phyloP scores from a whole-genome alignment of 352 stramenopile genomes.

The Pythium aquatile region DNA sequence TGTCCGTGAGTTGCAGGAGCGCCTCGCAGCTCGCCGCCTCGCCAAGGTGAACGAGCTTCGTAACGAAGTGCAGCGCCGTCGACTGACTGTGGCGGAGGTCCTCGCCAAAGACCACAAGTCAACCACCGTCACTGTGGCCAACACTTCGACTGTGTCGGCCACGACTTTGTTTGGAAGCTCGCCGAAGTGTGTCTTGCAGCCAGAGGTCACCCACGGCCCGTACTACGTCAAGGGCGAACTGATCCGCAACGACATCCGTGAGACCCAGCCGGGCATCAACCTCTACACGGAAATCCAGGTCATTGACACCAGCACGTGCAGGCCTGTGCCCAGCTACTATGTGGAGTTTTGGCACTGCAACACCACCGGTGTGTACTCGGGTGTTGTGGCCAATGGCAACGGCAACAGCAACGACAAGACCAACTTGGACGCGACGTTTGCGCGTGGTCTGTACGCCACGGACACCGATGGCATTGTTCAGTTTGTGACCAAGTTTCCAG shows the following conservation, averaged over 20 bases:
- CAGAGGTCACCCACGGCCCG: conserved; percentile 11
- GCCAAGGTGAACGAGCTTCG: conserved; percentile 6
- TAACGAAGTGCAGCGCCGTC: not conserved
- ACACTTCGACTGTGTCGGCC: not conserved
- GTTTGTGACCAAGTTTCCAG: conserved; percentile 24
- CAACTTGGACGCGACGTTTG: conserved; percentile 19
- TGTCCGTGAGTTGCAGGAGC: conserved; percentile 5
- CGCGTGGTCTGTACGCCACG: conserved; percentile 12
- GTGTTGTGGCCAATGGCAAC: conserved; percentile 13
- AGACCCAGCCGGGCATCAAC: conserved; percentile 16
- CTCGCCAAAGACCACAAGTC: conserved; percentile 6
- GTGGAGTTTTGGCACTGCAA: conserved; percentile 26
- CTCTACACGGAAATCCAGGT: conserved; percentile 17
- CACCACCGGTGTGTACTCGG: conserved; percentile 23
- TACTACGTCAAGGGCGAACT: conserved; percentile 24
- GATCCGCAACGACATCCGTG: conserved; percentile 18
- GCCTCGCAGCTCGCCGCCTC: conserved; percentile 2
- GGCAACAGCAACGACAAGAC: conserved; percentile 12
- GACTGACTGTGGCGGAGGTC: not conserved
- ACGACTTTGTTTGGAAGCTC: conserved; percentile 4
- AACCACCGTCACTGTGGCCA: not conserved
- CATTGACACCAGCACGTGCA: conserved; percentile 17
- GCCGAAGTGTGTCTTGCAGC: conserved; percentile 10
- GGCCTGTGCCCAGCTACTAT: conserved; percentile 12
- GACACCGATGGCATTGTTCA: conserved; percentile 17